Evolutionary conservation across 176 grass and related monocot genomes (phyloP).

Genomic region (Ensete ventricosum): DNA sequence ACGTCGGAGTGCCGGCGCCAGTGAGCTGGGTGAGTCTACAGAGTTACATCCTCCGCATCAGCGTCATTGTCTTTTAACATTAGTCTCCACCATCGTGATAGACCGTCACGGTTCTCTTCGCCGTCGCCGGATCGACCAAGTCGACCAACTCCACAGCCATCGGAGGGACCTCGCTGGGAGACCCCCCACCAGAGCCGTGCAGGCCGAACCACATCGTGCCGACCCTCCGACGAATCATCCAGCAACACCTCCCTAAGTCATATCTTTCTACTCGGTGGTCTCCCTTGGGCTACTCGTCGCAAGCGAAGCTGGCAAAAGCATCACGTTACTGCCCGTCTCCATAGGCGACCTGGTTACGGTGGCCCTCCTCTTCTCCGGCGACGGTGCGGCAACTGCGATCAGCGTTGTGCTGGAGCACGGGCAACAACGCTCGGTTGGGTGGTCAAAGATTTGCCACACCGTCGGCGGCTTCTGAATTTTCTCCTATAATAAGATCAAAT

Average conservation of each 20-base stretch:
- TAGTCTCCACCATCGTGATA: conserved; percentile 2
- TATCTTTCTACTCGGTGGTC: conserved; percentile 14
- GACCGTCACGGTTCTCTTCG: not conserved
- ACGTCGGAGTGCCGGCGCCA: not conserved
- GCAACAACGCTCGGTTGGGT: not conserved
- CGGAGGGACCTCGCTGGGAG: too few species aligned
- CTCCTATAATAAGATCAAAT: too few species aligned
- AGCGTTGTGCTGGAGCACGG: not conserved
- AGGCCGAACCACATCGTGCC: too few species aligned
- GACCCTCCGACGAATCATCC: too few species aligned
- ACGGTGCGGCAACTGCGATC: conserved; percentile 15
- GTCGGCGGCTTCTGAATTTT: not conserved
- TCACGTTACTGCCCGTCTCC: not conserved
- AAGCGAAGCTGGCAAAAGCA: not conserved
- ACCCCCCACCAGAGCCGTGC: too few species aligned
- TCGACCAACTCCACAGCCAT: not conserved
- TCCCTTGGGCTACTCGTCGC: not conserved
- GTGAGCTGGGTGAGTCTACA: not conserved
- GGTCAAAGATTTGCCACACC: not conserved
- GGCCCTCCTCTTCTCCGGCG: not conserved
- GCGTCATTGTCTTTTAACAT: not conserved
- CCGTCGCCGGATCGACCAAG: not conserved
- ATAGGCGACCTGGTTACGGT: conserved; percentile 1
- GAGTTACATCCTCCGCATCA: not conserved
- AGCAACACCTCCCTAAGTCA: too few species aligned